Percentiles rank a stretch among this genome's conserved stretches.
Conservation (phyloP, 2,329 filamentous ascomycete species). For the Eutypella sp. region DNA sequence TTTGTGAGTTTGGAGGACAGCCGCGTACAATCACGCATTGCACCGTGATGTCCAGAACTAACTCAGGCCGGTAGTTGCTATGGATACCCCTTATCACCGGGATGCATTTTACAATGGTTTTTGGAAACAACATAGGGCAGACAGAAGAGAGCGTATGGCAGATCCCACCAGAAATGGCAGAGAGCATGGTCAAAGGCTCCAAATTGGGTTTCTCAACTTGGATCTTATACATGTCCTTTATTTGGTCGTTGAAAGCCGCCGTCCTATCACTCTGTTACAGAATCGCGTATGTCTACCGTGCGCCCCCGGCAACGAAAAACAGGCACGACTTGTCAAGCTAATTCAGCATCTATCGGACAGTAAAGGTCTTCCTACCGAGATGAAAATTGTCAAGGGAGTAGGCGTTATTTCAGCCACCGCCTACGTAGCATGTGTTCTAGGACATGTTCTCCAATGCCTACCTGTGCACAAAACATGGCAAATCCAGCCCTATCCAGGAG, state of each 20-base stretch:
- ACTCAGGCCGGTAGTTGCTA: neutral
- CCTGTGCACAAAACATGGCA: constrained; percentile 5
- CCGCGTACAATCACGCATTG: too few relatives aligned
- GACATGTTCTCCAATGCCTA: constrained; percentile 3
- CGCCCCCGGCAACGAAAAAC: too few relatives aligned
- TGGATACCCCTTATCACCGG: neutral
- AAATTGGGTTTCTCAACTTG: constrained; percentile 2
- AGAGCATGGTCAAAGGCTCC: neutral
- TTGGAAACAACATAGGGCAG: constrained; percentile 1
- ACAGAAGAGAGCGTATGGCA: neutral
- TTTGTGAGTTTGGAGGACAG: too few relatives aligned
- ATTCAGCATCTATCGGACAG: neutral
- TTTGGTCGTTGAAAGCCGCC: constrained; percentile 4
- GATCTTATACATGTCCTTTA: constrained; percentile 4
- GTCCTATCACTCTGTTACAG: constrained; percentile 1
- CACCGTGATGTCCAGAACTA: too few relatives aligned
- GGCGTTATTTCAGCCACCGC: neutral
- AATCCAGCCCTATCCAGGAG: constrained; percentile 5
- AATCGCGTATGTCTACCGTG: neutral
- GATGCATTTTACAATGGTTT: neutral
- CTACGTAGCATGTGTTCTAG: constrained; percentile 1
- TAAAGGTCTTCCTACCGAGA: neutral
- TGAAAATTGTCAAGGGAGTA: constrained; percentile 1
- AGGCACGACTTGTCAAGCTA: neutral
- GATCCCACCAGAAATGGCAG: neutral